Evolutionary conservation across 75 land plant species (phyloP).

Genomic region (Larix kaempferi): DNA sequence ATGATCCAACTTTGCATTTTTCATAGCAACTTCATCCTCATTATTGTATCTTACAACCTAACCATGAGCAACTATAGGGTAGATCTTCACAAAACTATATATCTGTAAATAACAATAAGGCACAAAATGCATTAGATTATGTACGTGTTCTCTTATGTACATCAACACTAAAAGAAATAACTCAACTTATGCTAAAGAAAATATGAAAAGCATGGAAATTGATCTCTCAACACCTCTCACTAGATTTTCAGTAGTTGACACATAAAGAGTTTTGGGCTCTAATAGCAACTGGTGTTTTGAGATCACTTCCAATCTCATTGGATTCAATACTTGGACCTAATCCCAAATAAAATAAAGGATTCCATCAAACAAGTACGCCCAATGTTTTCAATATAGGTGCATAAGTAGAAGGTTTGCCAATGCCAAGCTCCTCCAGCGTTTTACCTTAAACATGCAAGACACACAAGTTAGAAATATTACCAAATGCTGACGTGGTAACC

Average conservation of each 20-base stretch:
- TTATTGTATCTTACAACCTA: slow-evolving; percentile 43
- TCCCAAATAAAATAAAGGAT: too few species aligned
- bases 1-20: slow-evolving; percentile 37
- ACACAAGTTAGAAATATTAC: neutral
- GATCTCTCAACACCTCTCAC: too few species aligned
- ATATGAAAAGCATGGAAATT: too few species aligned
- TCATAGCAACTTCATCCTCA: slow-evolving; percentile 18
- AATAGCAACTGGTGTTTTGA: too few species aligned
- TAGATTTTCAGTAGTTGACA: too few species aligned
- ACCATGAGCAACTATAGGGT: slow-evolving; percentile 37
- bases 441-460: slow-evolving; percentile 44
- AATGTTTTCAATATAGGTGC: slow-evolving; percentile 80
- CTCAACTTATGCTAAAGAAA: neutral
- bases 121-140: too few species aligned
- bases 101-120: slow-evolving; percentile 15
- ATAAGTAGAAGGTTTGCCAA: slow-evolving; percentile 99
- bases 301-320: too few species aligned
- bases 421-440: slow-evolving; percentile 94
- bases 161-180: neutral
- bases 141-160: neutral
- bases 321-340: too few species aligned
- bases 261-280: too few species aligned
- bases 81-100: slow-evolving; percentile 41
- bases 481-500: neutral
- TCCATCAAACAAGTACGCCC: slow-evolving; percentile 40